Evolutionary conservation across 1,284 basidiomycete genomes (phyloP).

Genomic region (Apiotrichum veenhuisii): DNA sequence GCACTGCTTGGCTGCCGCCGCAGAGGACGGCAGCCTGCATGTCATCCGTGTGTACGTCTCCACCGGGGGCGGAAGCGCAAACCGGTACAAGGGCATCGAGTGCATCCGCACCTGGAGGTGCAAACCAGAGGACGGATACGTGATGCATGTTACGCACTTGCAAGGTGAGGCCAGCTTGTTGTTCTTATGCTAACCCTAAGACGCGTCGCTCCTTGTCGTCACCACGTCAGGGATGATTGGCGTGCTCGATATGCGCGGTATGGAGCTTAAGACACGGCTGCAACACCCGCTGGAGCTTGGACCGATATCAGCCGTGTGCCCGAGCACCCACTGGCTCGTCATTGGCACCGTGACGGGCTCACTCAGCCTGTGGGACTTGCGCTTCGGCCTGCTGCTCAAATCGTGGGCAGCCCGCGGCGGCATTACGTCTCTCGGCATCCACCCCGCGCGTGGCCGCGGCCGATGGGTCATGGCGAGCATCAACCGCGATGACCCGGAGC

Average conservation of each 20-base stretch:
- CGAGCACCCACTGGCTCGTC: constrained; percentile 77
- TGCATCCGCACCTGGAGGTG: constrained; percentile 53
- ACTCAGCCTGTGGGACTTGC: constrained; percentile 86
- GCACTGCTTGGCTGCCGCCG: constrained; percentile 84
- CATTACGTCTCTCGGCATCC: constrained; percentile 59
- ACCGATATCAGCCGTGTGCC: constrained; percentile 76
- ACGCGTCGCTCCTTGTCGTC: constrained; percentile 64
- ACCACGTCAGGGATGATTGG: constrained; percentile 75
- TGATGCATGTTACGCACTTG: constrained; percentile 33
- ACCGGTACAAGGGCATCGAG: constrained; percentile 65
- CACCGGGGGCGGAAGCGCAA: constrained; percentile 57
- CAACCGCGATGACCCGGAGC: constrained; percentile 51
- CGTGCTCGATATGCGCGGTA: constrained; percentile 79
- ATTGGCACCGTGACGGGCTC: constrained; percentile 80
- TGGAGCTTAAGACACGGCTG: constrained; percentile 70
- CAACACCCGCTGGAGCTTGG: constrained; percentile 82
- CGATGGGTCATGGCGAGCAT: constrained; percentile 81
- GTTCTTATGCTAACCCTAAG: constrained; percentile 23
- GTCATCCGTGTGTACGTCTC: constrained; percentile 73
- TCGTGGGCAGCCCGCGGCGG: constrained; percentile 73
- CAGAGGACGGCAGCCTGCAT: constrained; percentile 78
- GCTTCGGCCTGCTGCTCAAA: constrained; percentile 83
- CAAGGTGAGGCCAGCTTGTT: constrained; percentile 25
- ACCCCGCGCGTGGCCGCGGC: constrained; percentile 71
- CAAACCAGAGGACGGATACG: constrained; percentile 26